phyloP scores from a whole-genome alignment of 2,329 filamentous ascomycete species.

The Aspergillus floridensis region DNA sequence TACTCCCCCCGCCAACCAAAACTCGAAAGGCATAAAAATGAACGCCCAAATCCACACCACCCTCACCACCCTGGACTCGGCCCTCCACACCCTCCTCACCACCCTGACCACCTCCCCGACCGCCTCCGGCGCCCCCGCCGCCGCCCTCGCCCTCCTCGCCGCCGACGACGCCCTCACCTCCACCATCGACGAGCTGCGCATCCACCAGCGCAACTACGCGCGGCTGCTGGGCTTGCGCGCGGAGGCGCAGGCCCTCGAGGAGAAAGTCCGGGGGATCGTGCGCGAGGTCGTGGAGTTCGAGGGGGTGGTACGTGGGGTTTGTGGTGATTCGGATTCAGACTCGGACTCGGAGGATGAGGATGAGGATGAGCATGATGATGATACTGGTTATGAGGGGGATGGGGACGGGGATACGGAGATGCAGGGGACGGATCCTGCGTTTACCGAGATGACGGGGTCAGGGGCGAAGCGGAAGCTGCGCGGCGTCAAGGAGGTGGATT shows the following conservation, averaged over 20 bases:
- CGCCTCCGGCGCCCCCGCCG: slow-evolving; percentile 42
- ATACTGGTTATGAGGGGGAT: neutral
- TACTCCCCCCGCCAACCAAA: no score
- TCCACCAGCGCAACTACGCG: slow-evolving; percentile 46
- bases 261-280: slow-evolving; percentile 43
- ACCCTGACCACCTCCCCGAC: slow-evolving; percentile 46
- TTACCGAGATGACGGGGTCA: no score
- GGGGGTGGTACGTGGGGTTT: slow-evolving; percentile 38
- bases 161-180: slow-evolving; percentile 40
- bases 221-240: slow-evolving; percentile 41
- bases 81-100: slow-evolving; percentile 42
- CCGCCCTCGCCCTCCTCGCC: slow-evolving; percentile 39
- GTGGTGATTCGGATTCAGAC: slow-evolving; percentile 33
- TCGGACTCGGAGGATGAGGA: slow-evolving; percentile 27
- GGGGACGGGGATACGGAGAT: slow-evolving; percentile 9
- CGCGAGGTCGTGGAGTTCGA: slow-evolving; percentile 39
- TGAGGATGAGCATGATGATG: slow-evolving; percentile 16
- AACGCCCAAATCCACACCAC: slow-evolving; percentile 39
- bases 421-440: slow-evolving; percentile 6
- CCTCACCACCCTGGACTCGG: slow-evolving; percentile 42
- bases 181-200: slow-evolving; percentile 18
- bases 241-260: slow-evolving; percentile 41
- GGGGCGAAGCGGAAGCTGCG: slow-evolving; percentile 4
- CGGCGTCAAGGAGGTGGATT: slow-evolving; percentile 42
- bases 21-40: slow-evolving; percentile 33